Base-by-base conservation (phyloP, 805 yeast species). In the Metschnikowia hibisci region DNA sequence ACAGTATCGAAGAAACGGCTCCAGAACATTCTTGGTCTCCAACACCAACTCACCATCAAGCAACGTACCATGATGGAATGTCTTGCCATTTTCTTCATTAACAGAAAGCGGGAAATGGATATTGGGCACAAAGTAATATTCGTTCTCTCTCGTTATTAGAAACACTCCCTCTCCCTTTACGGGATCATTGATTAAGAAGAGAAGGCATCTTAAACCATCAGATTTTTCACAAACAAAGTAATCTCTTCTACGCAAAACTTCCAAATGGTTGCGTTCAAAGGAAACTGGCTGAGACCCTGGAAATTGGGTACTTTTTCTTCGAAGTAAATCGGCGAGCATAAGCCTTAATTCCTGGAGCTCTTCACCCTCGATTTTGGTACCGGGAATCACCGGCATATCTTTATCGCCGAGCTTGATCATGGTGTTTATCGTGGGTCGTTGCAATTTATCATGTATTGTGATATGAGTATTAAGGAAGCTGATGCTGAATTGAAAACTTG, bases 201-300 rank as follows among this genome's bases (percentile, higher is more conserved):
- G 71, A 42, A 93, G 67, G 45, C 95, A 88, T 41, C 99, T 71
- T 38, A 91, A 68, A 0, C 99, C 99, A 64, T 93, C 99, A 0
- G 93, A 80, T 61, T 93, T 93, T 57, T 93, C 99, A 67, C 99
- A 95, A 0, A 93, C 99, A 52, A 81, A 82, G 59, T 90, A 93
- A 56, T 95, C 98, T 45, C 82, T 81, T 3, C 73, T 65, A 58
- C 75, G 60, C 37, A 93, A 67, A 27, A 81, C 78, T 61, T 61
- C 61, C 18, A 93, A 69, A 64, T 91, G 96, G 27, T 74, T 68
- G 43, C 87, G 73, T 33, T 86, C 82, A 59, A 93, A 90, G 20
- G 96, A 87, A 2, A 91, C 87, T 0, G 99, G 99, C 64, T 95
- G 99, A 1, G 96, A 82, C 0, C 99, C 97, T 2, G 96, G 95